Evolutionary conservation across 495 filamentous ascomycete species (phyloP), one percentile per base, ranked within the genome.

Genomic region (Saxophila tyrrhenica): DNA sequence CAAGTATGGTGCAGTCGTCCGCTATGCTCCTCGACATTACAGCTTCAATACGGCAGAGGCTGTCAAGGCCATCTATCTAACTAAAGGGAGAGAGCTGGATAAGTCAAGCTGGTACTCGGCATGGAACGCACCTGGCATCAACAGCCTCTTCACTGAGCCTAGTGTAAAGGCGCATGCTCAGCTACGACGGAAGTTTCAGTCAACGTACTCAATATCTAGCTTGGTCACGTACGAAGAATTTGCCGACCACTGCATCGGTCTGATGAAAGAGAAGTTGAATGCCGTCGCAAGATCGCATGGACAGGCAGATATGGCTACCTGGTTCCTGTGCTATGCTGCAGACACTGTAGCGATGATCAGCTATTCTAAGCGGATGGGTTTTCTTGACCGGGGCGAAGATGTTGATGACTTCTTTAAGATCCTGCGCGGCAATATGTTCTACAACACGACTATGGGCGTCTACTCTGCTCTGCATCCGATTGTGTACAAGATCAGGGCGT

Each of bases 211-310:
- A 0, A 78, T 81, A 73, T 74, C 69, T 50, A 70, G 71, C 10
- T 59, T 81, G 17, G 67, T 81, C 0, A 64, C 68, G 20, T 81
- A 80, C 55, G 79, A 82, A 61, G 62, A 65, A 2, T 78, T 73
- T 47, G 78, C 78, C 3, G 73, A 82, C 51, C 64, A 73, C 8
- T 78, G 73, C 51, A 71, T 70, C 13, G 70, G 70, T 10, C 48
- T 81, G 0, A 73, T 84, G 42, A 52, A 47, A 17, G 47, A 68
- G 25, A 67, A 74, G n/a, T 60, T 81, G 20, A 43, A 47, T 0
- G 73, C 78, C 43, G 67, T 74, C 39, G 66, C 74, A 0, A 54
- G 65, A 0, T 60, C 50, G 1, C 63, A 62, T 0, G 39, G 67
- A 19, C 38, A 39, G 1, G 60, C 77, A 10, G 70, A 82, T 55